phyloP scores from a whole-genome alignment of 306 rosid genomes.

The Glycine soja region DNA sequence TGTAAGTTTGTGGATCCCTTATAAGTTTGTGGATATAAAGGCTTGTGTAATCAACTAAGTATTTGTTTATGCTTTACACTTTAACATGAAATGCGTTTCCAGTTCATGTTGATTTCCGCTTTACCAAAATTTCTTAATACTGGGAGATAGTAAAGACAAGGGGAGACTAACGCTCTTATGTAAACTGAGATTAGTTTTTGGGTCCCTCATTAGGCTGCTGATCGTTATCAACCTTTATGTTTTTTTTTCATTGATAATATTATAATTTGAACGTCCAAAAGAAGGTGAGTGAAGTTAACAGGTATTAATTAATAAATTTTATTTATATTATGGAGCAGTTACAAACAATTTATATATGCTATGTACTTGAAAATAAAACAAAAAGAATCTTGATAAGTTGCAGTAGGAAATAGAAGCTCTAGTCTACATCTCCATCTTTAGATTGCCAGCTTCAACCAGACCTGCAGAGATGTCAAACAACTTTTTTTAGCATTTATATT shows the following conservation, averaged over 20 bases:
- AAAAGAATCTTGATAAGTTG: slow-evolving; percentile 54
- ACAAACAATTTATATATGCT: slow-evolving; percentile 58
- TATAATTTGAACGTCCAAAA: slow-evolving; percentile 23
- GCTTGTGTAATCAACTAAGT: too few species aligned
- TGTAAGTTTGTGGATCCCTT: too few species aligned
- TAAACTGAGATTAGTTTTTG: not conserved
- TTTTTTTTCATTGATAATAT: not conserved
- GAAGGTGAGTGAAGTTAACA: slow-evolving; percentile 45
- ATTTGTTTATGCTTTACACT: too few species aligned
- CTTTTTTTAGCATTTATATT: slow-evolving; percentile 42
- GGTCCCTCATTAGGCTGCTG: slow-evolving; percentile 26
- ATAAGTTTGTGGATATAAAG: too few species aligned
- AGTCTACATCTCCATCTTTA: slow-evolving; percentile 78
- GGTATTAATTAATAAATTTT: slow-evolving; percentile 50
- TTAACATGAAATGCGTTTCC: too few species aligned
- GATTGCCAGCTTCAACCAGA: slow-evolving; percentile 67
- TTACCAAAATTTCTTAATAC: too few species aligned
- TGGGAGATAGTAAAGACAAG: too few species aligned
- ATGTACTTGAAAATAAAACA: slow-evolving; percentile 56
- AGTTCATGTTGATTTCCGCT: too few species aligned
- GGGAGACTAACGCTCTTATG: not conserved
- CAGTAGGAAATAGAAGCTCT: slow-evolving; percentile 49
- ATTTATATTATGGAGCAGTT: slow-evolving; percentile 65
- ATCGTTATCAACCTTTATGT: slow-evolving; percentile 2
- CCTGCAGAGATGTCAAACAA: slow-evolving; percentile 63